Evolutionary conservation across 305 asterid species (phyloP), one percentile per base, ranked within the genome.

Genomic region (Solanum aculeatissimum): DNA sequence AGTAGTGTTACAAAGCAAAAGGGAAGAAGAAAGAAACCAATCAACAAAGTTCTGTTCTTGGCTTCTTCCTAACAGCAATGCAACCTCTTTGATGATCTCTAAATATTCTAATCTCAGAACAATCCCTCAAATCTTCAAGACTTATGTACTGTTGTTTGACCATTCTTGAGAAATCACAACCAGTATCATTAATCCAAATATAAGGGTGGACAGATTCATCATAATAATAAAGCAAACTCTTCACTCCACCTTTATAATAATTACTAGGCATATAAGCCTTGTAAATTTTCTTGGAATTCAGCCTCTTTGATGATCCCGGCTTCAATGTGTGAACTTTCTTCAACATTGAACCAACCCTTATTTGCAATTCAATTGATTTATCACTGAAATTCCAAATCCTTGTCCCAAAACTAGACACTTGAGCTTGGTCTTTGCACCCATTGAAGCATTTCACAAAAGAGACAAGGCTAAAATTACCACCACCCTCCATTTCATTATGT

Each of bases 171-270:
- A 92, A 94, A 58, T 94, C 93, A 65, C 95, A 90, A 1, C 91
- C 93, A 2, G 89, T 87, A 29, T 94, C 98, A 83, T 93, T 94
- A 83, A 96, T 91, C 99, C 98, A 96, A 21, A 96, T 90, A 55
- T 94, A 96, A 62, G 99, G 99, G 60, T 96, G 99, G 16, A 97
- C 94, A 1, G 98, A 91, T 84, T 94, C 98, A 83, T 96, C 97
- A 84, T 93, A 93, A 89, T 92, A 94, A 85, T 94, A 96, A 60
- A 94, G 83, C 88, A 94, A 86, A 47, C 91, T 94, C 91, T 84
- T 92, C 54, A 89, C 85, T 32, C 95, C 95, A n/a, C 88, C 88
- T 47, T 90, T 87, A 53, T 78, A 80, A 27, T 81, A 45, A 1
- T 81, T 89, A 9, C 85, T 84, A 49, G 98, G 99, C 93, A 95